Base-by-base conservation (phyloP, 805 yeast genomes). In the Suhomyces prunicola region DNA sequence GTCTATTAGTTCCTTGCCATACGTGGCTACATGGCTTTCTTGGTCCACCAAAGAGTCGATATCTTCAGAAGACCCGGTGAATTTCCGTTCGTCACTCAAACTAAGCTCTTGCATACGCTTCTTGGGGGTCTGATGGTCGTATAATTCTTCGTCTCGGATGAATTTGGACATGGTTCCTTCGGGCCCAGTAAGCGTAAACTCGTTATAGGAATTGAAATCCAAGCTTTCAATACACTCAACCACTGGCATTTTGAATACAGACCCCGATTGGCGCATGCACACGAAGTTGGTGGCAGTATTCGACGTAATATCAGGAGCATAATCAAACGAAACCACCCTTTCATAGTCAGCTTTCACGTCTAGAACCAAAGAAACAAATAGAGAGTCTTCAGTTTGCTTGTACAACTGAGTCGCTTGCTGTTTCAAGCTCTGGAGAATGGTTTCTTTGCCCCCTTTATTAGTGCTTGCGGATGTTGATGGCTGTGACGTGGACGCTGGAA, bases 191-290 rank as follows among this genome's bases (percentile, higher is more conserved):
- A 85, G 70, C 3, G 85, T 73, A 35, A 88, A 68, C 51, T 86
- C 90, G 61, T 88, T 88, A 59, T 76, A 80, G 0, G 93, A 83
- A 59, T 84, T 88, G 68, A 91, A 87, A 13, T 73, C 75, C 7
- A 87, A 65, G 7, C 84, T 76, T 36, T 83, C 83, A 31, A 84
- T 84, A 48, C 87, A 80, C 63, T 88, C 93, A 1, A 75, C 70
- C 0, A 86, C 88, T 0, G 86, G 81, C 92, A 88, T 88, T 53
- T 87, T 77, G 68, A 88, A 91, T 0, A 91, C 85, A 50, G 89
- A 86, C 3, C 97, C 97, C 0, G 96, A 88, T 61, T 90, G 96
- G 57, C 97, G 76, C 87, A 92, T 87, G 67, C 97, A 91, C 27
- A 92, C 83, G 53, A 89, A 77, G 59, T 86, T 84, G 7, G 88